A percentile compares a stretch with the other conserved stretches of the same genome.
Conservation (phyloP, 805 yeast genomes). For the Zygoascus biomembranicola region DNA sequence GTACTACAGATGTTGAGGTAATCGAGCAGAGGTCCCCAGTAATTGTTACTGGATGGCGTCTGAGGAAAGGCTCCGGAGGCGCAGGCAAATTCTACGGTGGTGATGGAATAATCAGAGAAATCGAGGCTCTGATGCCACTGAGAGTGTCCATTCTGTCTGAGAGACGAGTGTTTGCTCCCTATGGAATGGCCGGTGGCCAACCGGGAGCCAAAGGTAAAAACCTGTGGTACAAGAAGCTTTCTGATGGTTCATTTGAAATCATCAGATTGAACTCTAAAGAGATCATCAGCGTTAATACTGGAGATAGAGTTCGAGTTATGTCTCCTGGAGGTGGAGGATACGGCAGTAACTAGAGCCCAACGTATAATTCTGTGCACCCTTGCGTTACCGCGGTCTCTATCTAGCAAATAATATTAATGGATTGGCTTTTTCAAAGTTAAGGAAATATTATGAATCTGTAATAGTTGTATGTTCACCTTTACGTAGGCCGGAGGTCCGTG, state of each 20-base stretch:
- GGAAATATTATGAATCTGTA: no score
- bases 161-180: slow-evolving; percentile 75
- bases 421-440: no score
- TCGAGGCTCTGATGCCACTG: slow-evolving; percentile 64
- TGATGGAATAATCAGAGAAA: slow-evolving; percentile 74
- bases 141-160: slow-evolving; percentile 77
- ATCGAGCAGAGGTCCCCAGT: slow-evolving; percentile 85
- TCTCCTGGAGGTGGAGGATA: slow-evolving; percentile 88
- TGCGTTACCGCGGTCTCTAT: no score
- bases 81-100: slow-evolving; percentile 67
- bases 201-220: slow-evolving; percentile 68
- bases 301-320: slow-evolving; percentile 56
- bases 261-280: slow-evolving; percentile 58
- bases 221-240: slow-evolving; percentile 28
- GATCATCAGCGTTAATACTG: slow-evolving; percentile 46
- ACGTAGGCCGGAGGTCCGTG: no score
- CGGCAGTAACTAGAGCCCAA: slow-evolving; percentile 32
- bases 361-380: no score
- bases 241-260: slow-evolving; percentile 28
- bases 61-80: slow-evolving; percentile 77
- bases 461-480: no score
- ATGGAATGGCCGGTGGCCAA: slow-evolving; percentile 75
- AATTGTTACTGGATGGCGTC: slow-evolving; percentile 57
- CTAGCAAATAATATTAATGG: no score
- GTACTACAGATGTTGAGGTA: slow-evolving; percentile 84